Evolutionary conservation across 345 rosid genomes (phyloP), one percentile per base, ranked within the genome.

Genomic region (Populus alba): DNA sequence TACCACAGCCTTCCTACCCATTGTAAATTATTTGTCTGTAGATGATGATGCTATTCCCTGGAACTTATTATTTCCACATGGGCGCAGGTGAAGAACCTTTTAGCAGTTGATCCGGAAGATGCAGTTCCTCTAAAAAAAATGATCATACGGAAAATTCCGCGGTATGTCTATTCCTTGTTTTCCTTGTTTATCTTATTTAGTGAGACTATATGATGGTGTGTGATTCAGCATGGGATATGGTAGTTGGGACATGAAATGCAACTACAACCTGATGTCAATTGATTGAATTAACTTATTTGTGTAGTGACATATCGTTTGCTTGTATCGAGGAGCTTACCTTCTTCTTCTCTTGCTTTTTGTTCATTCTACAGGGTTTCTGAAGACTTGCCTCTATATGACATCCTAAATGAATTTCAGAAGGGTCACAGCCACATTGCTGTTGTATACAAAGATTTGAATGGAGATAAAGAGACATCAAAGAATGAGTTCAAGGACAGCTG

Each of bases 381-480:
- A 76, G 86, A 90, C 79, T 89, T 93, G 91, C 99, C 98, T 41
- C 80, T 95, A 25, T 93, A 95, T 70, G 98, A 95, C 82, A 93
- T 95, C 81, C 90, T 95, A 67, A 95, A 95, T 75, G 96, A 92
- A 86, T 95, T 95, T 69, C 99, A 95, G 86, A 93, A 95, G 82
- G 97, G 99, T 66, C 99, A 95, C 82, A 95, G 98, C 84, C 99
- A 95, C 85, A 88, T 95, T 80, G 98, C 98, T 43, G 97, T 88
- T 66, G 99, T 95, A 45, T 95, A 89, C 70, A 95, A 85, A 85
- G 92, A 93, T 85, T 77, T 86, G 66, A 91, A 85, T 59, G 81
- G 74, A 79, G 83, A 80, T 45, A 82, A 80, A 70, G 87, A 79
- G 49, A 71, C 83, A 23, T 63, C 86, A 1, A 82, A 83, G 79